These are phyloP conservation scores for Corymbia citriodora DNA, from an alignment of 441 rosid species.

Conservation along the genomic window DNA sequence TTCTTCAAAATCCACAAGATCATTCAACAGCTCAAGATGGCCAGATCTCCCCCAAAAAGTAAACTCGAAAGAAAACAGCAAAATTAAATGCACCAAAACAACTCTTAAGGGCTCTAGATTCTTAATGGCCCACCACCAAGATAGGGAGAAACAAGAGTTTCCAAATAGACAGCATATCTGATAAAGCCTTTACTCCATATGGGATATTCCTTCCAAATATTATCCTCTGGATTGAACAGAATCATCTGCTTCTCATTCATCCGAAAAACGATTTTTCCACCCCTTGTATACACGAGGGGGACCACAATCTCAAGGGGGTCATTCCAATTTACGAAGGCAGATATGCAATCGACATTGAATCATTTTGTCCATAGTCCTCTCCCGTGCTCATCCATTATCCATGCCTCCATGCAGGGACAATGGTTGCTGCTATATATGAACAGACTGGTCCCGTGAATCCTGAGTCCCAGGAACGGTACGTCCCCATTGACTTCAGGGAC, in stretches of 20 bases:
- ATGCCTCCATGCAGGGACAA: neutral
- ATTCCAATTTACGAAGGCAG: neutral
- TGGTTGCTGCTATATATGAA: neutral
- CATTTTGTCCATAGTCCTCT: neutral
- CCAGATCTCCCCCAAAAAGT: neutral
- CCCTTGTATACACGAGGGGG: neutral
- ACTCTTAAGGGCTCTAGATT: neutral
- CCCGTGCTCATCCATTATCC: neutral
- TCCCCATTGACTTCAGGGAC: neutral
- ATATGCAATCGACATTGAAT: neutral
- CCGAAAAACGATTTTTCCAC: neutral
- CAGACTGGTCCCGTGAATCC: neutral
- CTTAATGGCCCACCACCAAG: neutral
- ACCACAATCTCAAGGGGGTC: neutral
- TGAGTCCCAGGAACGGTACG: fast-evolving
- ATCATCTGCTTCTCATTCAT: fast-evolving
- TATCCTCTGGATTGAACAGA: neutral
- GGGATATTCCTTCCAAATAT: neutral
- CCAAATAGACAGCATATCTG: neutral
- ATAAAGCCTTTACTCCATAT: fast-evolving
- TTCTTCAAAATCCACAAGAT: neutral
- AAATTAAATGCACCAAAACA: neutral
- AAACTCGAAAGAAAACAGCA: neutral
- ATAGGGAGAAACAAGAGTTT: neutral
- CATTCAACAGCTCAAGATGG: neutral